Base-by-base conservation (phyloP, 2,329 filamentous ascomycete genomes). In the Botrytis cinerea region DNA sequence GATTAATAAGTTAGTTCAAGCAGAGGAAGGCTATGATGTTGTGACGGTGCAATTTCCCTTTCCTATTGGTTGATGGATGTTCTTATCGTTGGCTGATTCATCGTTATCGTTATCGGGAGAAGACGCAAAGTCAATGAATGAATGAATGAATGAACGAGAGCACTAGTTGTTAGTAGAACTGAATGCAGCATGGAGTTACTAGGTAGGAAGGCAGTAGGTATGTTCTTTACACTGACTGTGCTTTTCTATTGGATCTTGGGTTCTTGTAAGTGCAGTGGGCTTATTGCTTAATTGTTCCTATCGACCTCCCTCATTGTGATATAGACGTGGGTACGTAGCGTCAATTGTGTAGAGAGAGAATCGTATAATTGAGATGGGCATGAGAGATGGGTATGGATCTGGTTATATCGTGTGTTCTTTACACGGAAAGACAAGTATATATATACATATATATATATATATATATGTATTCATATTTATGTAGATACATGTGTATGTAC, bases 41-140 rank as follows among this genome's bases (percentile, higher is more conserved):
- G 38, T 45, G 25, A 22, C n/a, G 9, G 45, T 67, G 63, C n/a
- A 67, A 54, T 35, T 28, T 40, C 25, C 28, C 8, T 28, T 54
- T 28, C 64, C 43, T 22, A 54, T 67, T 46, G 64, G 22, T 40
- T 10, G 25, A 9, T 43, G 7, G 40, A 1, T 14, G 25, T 54
- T 40, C 64, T 68, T 68, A 68, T 68, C 64, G 64, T 5, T 68
- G 40, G 45, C 25, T 32, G 25, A 40, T 68, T 14, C 38, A 40
- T 68, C 48, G 64, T 68, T 68, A 68, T 68, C 64, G 46, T 57
- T 57, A 57, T 57, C n/a, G 51, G 51, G 51, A 54, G n/a, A 28
- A 25, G n/a, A 54, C 8, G 1, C 18, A 28, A 2, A 54, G 48
- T n/a, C 48, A n/a, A n/a, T 51, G 48, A 51, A 54, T 54, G 48